A percentile compares a stretch with the other conserved stretches of the same genome.
Conservation (phyloP, 2,329 filamentous ascomycete genomes). For the Tympanopsis confertula region DNA sequence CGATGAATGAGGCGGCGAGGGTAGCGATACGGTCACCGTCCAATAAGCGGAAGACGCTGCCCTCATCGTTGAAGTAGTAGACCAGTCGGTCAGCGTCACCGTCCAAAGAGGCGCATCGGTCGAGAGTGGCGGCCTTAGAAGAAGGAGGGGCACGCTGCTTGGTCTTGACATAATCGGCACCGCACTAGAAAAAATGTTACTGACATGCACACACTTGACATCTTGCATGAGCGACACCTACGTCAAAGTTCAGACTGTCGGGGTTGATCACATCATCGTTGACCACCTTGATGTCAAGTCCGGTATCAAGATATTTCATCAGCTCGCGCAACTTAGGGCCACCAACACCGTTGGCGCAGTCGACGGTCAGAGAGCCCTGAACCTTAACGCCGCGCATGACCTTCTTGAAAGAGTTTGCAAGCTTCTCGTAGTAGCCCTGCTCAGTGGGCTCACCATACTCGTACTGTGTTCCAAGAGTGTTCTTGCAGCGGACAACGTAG, state of each 20-base stretch:
- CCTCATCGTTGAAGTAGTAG: constrained; percentile 81
- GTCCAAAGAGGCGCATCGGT: constrained; percentile 81
- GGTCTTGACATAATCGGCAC: constrained; percentile 95
- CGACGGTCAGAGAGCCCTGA: constrained; percentile 66
- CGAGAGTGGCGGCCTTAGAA: constrained; percentile 64
- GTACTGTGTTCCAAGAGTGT: constrained; percentile 77
- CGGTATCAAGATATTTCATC: constrained; percentile 68
- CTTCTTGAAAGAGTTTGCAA: constrained; percentile 70
- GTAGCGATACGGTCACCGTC: constrained; percentile 96
- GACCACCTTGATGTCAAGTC: constrained; percentile 71
- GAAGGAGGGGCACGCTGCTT: constrained; percentile 79
- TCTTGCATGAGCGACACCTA: constrained; percentile 26
- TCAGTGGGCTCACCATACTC: constrained; percentile 84
- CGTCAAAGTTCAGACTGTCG: constrained; percentile 78
- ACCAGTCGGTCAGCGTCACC: constrained; percentile 92
- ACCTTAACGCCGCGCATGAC: constrained; percentile 70
- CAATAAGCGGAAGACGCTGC: constrained; percentile 78
- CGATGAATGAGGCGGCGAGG: constrained; percentile 84
- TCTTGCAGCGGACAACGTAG: constrained; percentile 88
- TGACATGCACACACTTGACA: not conserved
- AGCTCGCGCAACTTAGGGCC: constrained; percentile 81
- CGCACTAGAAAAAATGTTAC: constrained; percentile 38
- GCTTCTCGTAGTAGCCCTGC: constrained; percentile 88
- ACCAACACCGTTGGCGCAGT: constrained; percentile 94
- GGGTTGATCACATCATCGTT: constrained; percentile 90